Percentiles rank a stretch among this genome's conserved stretches.
phyloP scores from a whole-genome alignment of 1,284 basidiomycete species.

The Naganishia sp. region DNA sequence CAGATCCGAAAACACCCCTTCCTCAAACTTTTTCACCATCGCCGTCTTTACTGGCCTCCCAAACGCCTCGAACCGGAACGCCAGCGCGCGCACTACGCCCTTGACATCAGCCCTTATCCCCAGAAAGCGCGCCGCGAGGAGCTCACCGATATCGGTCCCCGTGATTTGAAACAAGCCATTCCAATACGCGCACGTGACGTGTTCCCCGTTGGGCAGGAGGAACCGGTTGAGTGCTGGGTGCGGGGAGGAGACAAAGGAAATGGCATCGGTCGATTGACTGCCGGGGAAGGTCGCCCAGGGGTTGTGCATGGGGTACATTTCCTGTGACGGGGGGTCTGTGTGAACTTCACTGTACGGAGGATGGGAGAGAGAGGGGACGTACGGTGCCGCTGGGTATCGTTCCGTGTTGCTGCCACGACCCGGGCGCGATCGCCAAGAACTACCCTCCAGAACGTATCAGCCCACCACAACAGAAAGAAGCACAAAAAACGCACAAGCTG shows the following conservation, averaged over 20 bases:
- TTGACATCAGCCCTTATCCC: background rate
- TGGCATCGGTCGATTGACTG: conserved; percentile 51
- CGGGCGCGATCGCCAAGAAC: conserved; percentile 75
- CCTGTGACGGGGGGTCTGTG: too few species aligned
- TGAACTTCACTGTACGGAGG: too few species aligned
- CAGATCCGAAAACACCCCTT: conserved; percentile 87
- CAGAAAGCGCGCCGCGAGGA: background rate
- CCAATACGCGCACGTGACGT: conserved; percentile 87
- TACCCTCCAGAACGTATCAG: conserved; percentile 26
- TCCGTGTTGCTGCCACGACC: conserved; percentile 43
- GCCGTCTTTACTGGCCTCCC: conserved; percentile 58
- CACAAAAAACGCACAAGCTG: conserved; percentile 47
- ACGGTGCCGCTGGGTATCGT: conserved; percentile 38
- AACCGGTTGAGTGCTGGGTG: conserved; percentile 78
- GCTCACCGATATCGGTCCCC: conserved; percentile 64
- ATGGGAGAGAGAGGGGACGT: conserved; percentile 11
- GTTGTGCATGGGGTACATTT: conserved; percentile 36
- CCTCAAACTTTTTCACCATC: conserved; percentile 89
- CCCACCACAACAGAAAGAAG: background rate
- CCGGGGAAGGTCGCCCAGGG: conserved; percentile 40
- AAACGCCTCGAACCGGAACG: conserved; percentile 87
- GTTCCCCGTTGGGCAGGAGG: conserved; percentile 77
- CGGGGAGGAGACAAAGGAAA: conserved; percentile 36
- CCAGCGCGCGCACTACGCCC: conserved; percentile 69
- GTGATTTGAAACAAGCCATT: conserved; percentile 86